Conservation (phyloP, 2,329 filamentous ascomycete genomes). For the Aureobasidium sp. region DNA sequence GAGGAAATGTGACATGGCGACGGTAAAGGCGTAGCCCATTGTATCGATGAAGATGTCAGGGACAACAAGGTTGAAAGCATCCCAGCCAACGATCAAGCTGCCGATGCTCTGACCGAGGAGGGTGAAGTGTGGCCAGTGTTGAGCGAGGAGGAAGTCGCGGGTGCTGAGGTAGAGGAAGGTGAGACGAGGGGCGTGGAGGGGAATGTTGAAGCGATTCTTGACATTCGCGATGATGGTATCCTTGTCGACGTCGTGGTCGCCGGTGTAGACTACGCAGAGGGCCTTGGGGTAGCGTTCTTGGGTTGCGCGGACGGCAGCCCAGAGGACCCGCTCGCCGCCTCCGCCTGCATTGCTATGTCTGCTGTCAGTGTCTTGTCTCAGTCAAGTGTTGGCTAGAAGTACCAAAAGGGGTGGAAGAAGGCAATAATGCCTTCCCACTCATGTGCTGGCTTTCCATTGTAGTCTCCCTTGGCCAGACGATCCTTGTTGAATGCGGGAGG, state of each 20-base stretch:
- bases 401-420: conserved; percentile 99
- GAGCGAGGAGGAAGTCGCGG: conserved; percentile 74
- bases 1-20: conserved; percentile 72
- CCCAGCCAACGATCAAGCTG: conserved; percentile 78
- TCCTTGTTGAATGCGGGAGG: background rate
- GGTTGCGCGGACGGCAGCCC: conserved; percentile 88
- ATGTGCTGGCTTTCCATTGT: conserved; percentile 22
- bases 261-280: conserved; percentile 88
- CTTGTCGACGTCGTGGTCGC: conserved; percentile 84
- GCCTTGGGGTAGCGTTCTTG: conserved; percentile 83
- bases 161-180: conserved; percentile 87
- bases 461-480: background rate
- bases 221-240: conserved; percentile 57
- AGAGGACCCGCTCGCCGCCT: conserved; percentile 89
- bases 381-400: conserved; percentile 22
- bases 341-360: conserved; percentile 79
- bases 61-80: conserved; percentile 84
- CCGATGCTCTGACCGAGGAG: conserved; percentile 89
- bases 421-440: conserved; percentile 81
- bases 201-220: conserved; percentile 83
- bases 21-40: conserved; percentile 92
- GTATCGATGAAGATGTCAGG: conserved; percentile 95
- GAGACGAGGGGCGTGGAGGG: conserved; percentile 72
- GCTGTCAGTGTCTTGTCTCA: background rate
- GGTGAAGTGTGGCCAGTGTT: conserved; percentile 89